phyloP scores from a whole-genome alignment of 1,284 basidiomycete genomes.

The Ustilago xerochloae region DNA sequence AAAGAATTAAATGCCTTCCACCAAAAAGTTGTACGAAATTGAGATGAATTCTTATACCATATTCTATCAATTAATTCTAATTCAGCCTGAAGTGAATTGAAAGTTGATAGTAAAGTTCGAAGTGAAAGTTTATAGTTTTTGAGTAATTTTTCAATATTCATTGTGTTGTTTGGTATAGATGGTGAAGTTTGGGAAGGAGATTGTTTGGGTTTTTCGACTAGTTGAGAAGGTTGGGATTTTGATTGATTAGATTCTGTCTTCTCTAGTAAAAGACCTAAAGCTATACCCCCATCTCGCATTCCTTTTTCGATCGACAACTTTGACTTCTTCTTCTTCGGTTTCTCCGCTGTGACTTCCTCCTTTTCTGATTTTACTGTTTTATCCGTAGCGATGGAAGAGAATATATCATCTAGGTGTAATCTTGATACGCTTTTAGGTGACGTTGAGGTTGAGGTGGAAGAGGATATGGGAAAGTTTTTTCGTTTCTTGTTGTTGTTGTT shows the following conservation, averaged over 20 bases:
- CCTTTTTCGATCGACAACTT: not conserved
- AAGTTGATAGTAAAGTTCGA: not conserved
- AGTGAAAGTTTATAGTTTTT: slow-evolving; percentile 6
- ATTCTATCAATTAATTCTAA: slow-evolving; percentile 7
- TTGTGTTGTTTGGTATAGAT: not conserved
- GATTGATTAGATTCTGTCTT: too few species aligned
- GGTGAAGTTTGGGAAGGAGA: not conserved
- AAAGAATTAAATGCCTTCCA: slow-evolving; percentile 9
- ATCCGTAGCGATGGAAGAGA: not conserved
- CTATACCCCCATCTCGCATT: not conserved
- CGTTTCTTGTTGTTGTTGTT: not conserved
- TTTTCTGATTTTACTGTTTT: not conserved
- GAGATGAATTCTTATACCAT: slow-evolving; percentile 43
- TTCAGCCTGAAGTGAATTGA: not conserved
- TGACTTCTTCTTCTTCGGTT: not conserved
- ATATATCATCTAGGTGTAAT: not conserved
- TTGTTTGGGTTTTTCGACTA: too few species aligned
- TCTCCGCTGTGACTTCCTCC: not conserved
- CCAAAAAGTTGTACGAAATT: slow-evolving; percentile 30
- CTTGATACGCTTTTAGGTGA: not conserved
- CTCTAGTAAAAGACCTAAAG: slow-evolving; percentile 15
- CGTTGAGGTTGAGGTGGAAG: not conserved
- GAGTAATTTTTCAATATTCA: not conserved
- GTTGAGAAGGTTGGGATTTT: too few species aligned
- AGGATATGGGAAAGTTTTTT: not conserved